Conservation (phyloP, 148 eudicot species). For the Chenopodium formosanum region DNA sequence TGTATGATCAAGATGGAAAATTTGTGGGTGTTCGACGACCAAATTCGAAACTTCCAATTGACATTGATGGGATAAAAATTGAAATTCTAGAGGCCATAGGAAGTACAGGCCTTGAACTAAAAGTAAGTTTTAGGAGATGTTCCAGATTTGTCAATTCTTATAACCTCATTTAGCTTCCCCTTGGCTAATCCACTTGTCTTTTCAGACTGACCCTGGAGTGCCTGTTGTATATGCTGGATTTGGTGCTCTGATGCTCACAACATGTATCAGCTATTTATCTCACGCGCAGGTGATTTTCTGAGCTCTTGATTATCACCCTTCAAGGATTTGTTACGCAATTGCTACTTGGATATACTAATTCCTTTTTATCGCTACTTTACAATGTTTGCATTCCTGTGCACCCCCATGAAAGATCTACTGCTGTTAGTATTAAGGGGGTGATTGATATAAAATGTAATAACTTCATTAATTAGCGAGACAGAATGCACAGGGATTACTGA, state of each 20-base stretch:
- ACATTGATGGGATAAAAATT: constrained; percentile 76
- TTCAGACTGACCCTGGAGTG: constrained; percentile 93
- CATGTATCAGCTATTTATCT: constrained; percentile 87
- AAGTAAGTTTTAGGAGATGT: constrained; percentile 39
- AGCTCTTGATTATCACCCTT: neutral
- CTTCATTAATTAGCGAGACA: neutral
- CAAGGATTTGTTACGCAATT: neutral
- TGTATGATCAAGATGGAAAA: constrained; percentile 92
- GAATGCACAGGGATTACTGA: neutral
- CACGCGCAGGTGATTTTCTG: constrained; percentile 72
- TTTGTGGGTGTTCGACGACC: constrained; percentile 90
- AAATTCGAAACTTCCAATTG: constrained; percentile 84
- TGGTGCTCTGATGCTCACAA: constrained; percentile 95
- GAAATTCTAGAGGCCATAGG: constrained; percentile 88
- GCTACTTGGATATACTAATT: neutral
- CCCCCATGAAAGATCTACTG: neutral
- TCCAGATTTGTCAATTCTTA: constrained; percentile 3
- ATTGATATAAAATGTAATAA: neutral
- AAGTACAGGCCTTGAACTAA: constrained; percentile 84
- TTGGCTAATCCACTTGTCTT: constrained; percentile 20
- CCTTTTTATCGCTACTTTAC: neutral
- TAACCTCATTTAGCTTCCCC: neutral
- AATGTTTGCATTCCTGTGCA: neutral
- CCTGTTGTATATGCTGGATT: constrained; percentile 95
- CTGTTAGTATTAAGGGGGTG: neutral